A percentile compares a stretch with the other conserved stretches of the same genome.
phyloP scores from a whole-genome alignment of 148 eudicot genomes.

The Rhododendron ferrugineum region DNA sequence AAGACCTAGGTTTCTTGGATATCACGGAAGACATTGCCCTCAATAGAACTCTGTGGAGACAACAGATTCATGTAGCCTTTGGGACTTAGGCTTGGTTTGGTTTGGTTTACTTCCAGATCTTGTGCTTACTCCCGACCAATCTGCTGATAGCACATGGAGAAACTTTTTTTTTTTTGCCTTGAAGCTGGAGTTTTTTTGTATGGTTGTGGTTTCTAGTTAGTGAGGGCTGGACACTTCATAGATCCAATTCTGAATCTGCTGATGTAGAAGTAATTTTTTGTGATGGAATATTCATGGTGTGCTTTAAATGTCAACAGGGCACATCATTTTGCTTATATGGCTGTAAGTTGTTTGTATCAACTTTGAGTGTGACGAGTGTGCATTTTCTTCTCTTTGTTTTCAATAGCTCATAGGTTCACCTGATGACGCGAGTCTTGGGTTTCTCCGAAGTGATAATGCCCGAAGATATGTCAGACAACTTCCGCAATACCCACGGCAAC shows the following conservation, averaged over 20 bases:
- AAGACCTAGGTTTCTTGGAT: neutral
- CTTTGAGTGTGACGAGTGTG: neutral
- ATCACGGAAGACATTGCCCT: neutral
- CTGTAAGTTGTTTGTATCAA: neutral
- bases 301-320: neutral
- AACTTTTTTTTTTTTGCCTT: neutral
- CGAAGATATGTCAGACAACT: constrained; percentile 83
- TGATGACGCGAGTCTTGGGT: constrained; percentile 79
- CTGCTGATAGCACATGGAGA: neutral
- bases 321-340: neutral
- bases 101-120: neutral
- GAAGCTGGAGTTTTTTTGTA: neutral
- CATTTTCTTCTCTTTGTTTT: constrained; percentile 20
- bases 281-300: neutral
- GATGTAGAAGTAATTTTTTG: neutral
- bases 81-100: neutral
- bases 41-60: neutral
- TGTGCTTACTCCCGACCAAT: neutral
- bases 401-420: constrained; percentile 91
- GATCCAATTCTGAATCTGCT: neutral
- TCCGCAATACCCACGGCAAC: constrained; percentile 75
- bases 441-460: constrained; percentile 79
- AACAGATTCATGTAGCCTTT: neutral
- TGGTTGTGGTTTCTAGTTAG: neutral
- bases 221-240: neutral